These are phyloP conservation scores for Kentomonas sorsogonicus DNA, from an alignment of 208 protist genomes.

Conservation along the genomic window DNA sequence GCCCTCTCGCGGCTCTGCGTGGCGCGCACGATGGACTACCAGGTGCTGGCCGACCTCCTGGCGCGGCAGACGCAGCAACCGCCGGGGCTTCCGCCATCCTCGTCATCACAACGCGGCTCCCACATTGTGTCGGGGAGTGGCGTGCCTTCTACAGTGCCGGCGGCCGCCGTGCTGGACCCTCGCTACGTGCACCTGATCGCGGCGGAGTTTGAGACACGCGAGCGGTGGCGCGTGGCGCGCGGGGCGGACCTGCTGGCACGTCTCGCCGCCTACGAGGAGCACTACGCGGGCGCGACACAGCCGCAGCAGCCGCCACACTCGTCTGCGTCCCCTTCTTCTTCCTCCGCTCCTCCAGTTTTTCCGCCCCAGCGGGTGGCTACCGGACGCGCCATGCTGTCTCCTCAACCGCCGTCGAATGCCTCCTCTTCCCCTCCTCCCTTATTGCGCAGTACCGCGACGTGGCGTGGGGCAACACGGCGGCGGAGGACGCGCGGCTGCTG, in stretches of 20 bases:
- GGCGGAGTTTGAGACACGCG: slow-evolving; percentile 4
- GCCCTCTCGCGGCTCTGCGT: slow-evolving; percentile 34
- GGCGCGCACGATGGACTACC: slow-evolving; percentile 41
- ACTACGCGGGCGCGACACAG: background rate
- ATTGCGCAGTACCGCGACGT: no score
- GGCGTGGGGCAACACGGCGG: no score
- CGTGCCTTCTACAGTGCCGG: background rate
- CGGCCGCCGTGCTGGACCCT: background rate
- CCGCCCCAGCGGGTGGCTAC: no score
- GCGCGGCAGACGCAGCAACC: background rate
- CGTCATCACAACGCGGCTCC: background rate
- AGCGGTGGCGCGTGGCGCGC: background rate
- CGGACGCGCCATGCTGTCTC: no score
- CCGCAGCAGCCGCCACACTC: background rate
- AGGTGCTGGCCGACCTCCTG: slow-evolving; percentile 16
- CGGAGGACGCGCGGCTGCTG: no score
- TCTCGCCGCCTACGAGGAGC: background rate
- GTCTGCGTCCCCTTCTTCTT: no score
- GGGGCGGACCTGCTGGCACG: background rate
- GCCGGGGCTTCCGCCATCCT: background rate
- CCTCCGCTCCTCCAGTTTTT: no score
- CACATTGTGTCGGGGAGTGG: no score
- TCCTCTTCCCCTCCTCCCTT: no score
- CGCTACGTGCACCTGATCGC: background rate
- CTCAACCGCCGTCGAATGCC: no score